phyloP scores from a whole-genome alignment of 1,284 basidiomycete species.

The Afroboletus lepidellus region DNA sequence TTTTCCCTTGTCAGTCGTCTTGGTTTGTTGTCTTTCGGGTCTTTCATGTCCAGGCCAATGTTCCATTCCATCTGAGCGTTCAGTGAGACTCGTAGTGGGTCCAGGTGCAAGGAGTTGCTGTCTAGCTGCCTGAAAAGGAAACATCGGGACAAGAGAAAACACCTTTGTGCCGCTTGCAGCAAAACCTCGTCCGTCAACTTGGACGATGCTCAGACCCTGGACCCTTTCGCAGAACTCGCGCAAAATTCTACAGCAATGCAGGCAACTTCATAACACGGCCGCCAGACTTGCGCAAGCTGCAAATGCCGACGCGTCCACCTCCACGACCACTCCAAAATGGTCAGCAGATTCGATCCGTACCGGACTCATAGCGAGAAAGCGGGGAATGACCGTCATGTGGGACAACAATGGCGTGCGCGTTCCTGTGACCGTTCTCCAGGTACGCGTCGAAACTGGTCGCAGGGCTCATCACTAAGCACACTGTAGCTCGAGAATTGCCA shows the following conservation, averaged over 20 bases:
- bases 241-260: slow-evolving; percentile 37
- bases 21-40: slow-evolving; percentile 10
- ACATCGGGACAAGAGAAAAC: background rate
- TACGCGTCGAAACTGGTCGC: slow-evolving; percentile 37
- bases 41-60: slow-evolving; percentile 57
- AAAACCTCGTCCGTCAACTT: slow-evolving; percentile 12
- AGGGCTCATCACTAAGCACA: slow-evolving; percentile 10
- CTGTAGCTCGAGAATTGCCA: slow-evolving; percentile 78
- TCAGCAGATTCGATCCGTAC: slow-evolving; percentile 85
- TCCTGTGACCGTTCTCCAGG: slow-evolving; percentile 95
- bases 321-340: slow-evolving; percentile 59
- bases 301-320: slow-evolving; percentile 26
- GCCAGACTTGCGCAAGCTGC: slow-evolving; percentile 35
- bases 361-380: slow-evolving; percentile 93
- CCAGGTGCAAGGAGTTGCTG: background rate
- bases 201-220: slow-evolving; percentile 53
- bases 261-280: slow-evolving; percentile 40
- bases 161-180: background rate
- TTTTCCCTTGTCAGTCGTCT: slow-evolving; percentile 25
- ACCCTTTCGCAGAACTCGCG: slow-evolving; percentile 38
- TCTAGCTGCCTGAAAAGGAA: slow-evolving; percentile 21
- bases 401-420: slow-evolving; percentile 84
- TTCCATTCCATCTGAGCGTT: slow-evolving; percentile 63
- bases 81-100: background rate
- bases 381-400: slow-evolving; percentile 95